Conservation (phyloP, 176 grass and related monocot species). For the Avena eriantha region DNA sequence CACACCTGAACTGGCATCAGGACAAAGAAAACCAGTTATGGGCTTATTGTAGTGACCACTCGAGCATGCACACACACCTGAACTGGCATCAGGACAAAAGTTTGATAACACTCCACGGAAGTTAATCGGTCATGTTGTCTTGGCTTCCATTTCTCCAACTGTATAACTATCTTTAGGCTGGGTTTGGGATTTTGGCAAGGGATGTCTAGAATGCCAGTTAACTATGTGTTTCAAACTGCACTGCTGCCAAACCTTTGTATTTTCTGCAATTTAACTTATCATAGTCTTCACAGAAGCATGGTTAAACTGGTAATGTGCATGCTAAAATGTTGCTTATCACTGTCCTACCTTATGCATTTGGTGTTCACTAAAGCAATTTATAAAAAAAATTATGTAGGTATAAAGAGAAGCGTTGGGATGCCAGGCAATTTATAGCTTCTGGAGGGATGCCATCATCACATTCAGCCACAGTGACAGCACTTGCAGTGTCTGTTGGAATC, state of each 20-base stretch:
- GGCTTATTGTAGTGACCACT: too few relatives aligned
- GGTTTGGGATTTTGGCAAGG: neutral
- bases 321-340: conserved; percentile 5
- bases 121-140: conserved; percentile 1
- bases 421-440: conserved; percentile 81
- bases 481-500: conserved; percentile 80
- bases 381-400: conserved; percentile 58
- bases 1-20: neutral
- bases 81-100: neutral
- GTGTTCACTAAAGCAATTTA: neutral
- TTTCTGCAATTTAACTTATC: neutral
- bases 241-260: neutral
- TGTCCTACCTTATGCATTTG: neutral
- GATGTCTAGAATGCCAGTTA: neutral
- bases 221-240: neutral
- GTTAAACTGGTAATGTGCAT: neutral
- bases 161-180: neutral
- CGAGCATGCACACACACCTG: neutral
- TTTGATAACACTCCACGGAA: neutral
- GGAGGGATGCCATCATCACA: conserved; percentile 99
- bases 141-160: conserved; percentile 21
- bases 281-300: neutral
- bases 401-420: conserved; percentile 91
- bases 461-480: conserved; percentile 88
- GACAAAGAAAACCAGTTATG: neutral